phyloP scores from a whole-genome alignment of 345 rosid genomes.

The Passiflora organensis region DNA sequence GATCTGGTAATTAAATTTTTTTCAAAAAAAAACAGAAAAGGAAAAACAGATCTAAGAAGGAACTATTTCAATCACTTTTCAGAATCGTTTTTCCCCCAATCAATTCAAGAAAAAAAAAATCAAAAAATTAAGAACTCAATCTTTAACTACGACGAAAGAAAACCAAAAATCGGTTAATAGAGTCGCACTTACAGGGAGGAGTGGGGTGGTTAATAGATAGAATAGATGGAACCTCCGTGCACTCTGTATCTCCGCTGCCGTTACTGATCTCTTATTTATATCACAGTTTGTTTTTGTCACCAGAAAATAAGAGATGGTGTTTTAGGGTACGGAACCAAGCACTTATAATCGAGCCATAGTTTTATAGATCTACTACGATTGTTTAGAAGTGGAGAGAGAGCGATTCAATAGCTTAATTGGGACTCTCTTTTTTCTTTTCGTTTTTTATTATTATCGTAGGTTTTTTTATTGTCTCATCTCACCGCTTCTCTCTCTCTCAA shows the following conservation, averaged over 20 bases:
- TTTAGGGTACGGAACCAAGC: background rate
- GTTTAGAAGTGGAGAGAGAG: conserved; percentile 3
- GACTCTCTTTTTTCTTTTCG: no score
- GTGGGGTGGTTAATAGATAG: background rate
- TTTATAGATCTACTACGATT: background rate
- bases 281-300: background rate
- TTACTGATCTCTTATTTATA: background rate
- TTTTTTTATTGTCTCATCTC: no score
- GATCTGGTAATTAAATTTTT: background rate
- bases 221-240: background rate
- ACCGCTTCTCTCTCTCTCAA: no score
- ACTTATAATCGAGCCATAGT: background rate
- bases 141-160: background rate
- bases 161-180: background rate
- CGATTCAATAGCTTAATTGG: conserved; percentile 22
- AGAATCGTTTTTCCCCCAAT: background rate
- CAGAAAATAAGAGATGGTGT: background rate
- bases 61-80: no score
- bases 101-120: background rate
- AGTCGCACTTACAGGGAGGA: background rate
- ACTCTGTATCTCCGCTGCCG: background rate
- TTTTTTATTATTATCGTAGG: no score
- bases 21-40: background rate
- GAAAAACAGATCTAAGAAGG: no score
- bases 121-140: background rate